These are phyloP conservation scores for Acer saccharum DNA, from an alignment of 345 rosid genomes.

Conservation along the genomic window DNA sequence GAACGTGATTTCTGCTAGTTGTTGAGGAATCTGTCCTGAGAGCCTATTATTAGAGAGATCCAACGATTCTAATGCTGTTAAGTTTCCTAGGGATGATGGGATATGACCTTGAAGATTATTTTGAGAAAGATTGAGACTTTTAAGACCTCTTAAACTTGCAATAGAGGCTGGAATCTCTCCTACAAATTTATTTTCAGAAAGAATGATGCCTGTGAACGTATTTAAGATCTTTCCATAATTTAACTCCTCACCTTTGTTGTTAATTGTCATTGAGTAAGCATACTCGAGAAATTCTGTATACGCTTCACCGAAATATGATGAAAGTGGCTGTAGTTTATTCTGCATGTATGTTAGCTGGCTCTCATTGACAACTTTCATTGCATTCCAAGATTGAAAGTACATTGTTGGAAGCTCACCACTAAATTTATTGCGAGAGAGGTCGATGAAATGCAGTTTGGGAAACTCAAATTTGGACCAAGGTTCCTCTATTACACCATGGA, in stretches of 20 bases:
- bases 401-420: conserved; percentile 15
- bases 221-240: conserved; percentile 11
- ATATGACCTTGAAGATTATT: conserved; percentile 21
- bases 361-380: conserved; percentile 17
- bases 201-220: conserved; percentile 6
- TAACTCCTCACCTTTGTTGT: conserved; percentile 8
- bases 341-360: not conserved
- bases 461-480: not conserved
- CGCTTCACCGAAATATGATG: no score
- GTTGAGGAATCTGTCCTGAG: conserved; percentile 19
- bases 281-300: no score
- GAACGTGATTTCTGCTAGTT: conserved; percentile 20
- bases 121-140: conserved; percentile 26
- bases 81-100: conserved; percentile 14
- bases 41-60: conserved; percentile 32
- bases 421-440: conserved; percentile 19
- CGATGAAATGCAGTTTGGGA: conserved; percentile 11
- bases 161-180: conserved; percentile 18
- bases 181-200: conserved; percentile 24
- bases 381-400: conserved; percentile 20
- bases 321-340: no score
- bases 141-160: conserved; percentile 4
- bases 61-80: conserved; percentile 16
- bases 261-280: conserved; percentile 17
- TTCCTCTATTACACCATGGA: not conserved